Evolutionary conservation across 768 basidiomycete genomes (phyloP), one percentile per base, ranked within the genome.

Genomic region (Suillus alpinus): DNA sequence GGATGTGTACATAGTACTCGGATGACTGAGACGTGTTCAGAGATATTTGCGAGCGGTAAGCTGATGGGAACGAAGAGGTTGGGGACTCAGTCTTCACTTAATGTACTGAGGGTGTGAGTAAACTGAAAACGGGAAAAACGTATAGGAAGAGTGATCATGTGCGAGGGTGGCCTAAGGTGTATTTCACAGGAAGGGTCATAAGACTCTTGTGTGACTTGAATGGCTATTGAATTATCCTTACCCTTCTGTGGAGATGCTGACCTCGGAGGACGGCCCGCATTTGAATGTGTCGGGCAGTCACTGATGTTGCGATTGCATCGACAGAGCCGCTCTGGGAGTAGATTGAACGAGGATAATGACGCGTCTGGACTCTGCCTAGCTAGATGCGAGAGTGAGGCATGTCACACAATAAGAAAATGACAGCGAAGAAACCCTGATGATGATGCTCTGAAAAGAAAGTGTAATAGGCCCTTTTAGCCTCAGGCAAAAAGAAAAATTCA

Each of bases 11-110:
- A 50, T 47, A 32, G 32, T 12, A 49, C 47, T 49, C 47, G 5
- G 29, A 37, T 39, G 52, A 16, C 36, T 6, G 23, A 34, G 13
- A 14, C 36, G n/a, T 23, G 3, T 36, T 23, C 23, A 16, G 23
- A 23, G 5, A 23, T 13, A 2, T 3, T 46, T 46, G 44, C 6
- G 13, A 46, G 23, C 6, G 14, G 46, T 32, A 7, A 32, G 3
- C 32, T 6, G 7, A 7, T 26, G 46, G 26, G 46, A 47, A 26
- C 46, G 7, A 26, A 16, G 18, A 32, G 60, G 62, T 86, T 12
- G 85, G 84, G 85, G 84, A 85, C 65, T 85, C 81, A 80, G 12
- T 16, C 34, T 23, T 14, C 34, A 7, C 20, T 53, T 23, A 52
- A 52, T 20, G 13, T 26, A 46, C 13, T 26, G 13, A 36, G 20